These are phyloP conservation scores for Metschnikowia baotianmanensis DNA, from an alignment of 805 yeast species.

Conservation along the genomic window DNA sequence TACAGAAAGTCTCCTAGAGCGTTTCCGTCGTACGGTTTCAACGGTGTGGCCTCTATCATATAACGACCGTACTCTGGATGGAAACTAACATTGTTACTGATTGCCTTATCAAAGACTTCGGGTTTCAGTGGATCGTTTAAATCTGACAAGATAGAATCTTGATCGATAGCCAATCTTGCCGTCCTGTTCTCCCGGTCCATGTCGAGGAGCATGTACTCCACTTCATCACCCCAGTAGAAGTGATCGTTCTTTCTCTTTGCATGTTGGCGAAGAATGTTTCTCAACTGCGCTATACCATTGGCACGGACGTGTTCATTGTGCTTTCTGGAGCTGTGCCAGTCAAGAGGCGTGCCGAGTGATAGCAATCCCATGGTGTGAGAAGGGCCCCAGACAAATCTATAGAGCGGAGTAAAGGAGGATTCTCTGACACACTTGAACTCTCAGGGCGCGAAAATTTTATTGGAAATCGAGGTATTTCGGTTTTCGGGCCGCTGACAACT, in stretches of 20 bases:
- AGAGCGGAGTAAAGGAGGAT: not conserved
- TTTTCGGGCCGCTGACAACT: slow-evolving; percentile 1
- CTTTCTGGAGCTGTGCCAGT: slow-evolving; percentile 73
- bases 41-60: slow-evolving; percentile 96
- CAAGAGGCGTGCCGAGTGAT: slow-evolving; percentile 89
- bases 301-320: slow-evolving; percentile 74
- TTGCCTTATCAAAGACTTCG: slow-evolving; percentile 31
- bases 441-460: not conserved
- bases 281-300: slow-evolving; percentile 77
- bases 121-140: slow-evolving; percentile 56
- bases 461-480: not conserved
- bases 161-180: slow-evolving; percentile 70
- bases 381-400: not conserved
- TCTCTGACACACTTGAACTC: not conserved
- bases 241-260: slow-evolving; percentile 52
- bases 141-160: slow-evolving; percentile 68
- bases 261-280: slow-evolving; percentile 66
- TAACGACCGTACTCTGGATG: slow-evolving; percentile 97
- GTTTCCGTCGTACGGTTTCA: slow-evolving; percentile 76
- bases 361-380: slow-evolving; percentile 59
- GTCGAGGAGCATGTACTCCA: slow-evolving; percentile 86
- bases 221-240: slow-evolving; percentile 94
- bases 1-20: slow-evolving; percentile 50
- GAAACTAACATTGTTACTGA: slow-evolving; percentile 59
- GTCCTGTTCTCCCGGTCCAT: slow-evolving; percentile 46